Evolutionary conservation across 2,329 filamentous ascomycete species (phyloP), one percentile per base, ranked within the genome.

Genomic region (Botryosphaeria dothidea): DNA sequence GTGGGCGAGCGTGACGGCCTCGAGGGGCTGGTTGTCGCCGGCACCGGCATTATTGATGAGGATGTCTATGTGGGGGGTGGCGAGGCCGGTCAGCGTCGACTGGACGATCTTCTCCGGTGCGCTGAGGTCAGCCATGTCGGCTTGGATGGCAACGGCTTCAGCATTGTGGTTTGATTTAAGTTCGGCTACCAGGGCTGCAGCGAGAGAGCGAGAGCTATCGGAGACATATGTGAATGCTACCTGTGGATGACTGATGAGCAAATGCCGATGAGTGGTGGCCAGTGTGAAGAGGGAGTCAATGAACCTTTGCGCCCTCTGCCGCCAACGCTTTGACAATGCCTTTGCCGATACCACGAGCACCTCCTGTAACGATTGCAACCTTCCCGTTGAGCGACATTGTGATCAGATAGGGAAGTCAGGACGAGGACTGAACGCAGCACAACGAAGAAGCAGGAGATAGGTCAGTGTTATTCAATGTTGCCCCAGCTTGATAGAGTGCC

Each of bases 101-200:
- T 69, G 66, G n/a, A 81, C 75, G 45, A 80, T 79, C 58, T 74
- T 21, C n/a, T 45, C 11, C 11, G 31, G 31, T 5, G 6, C 11
- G 31, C 11, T 11, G 31, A 11, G 31, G 5, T 34, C 31, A 6
- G 38, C 38, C 38, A 43, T 43, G 17, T 43, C 38, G 9, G 38
- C 38, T 43, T 43, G 38, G 38, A 43, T 43, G 38, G 38, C 38
- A 15, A 43, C 17, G 38, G 38, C 38, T 4, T 43, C 38, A 19
- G 38, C 9, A 19, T 43, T 43, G 38, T 5, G n/a, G n/a, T n/a
- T 43, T 5, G 38, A 43, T n/a, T 43, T 43, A 5, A 43, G 17
- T 43, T 43, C 38, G 9, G 17, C 17, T 8, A 43, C 25, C 6
- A 49, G 46, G 5, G 46, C 7, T 13, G 6, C 19, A 19, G 46